Conservation (phyloP, 2,329 filamentous ascomycete species). For the Beauveria scarabaeidicola region DNA sequence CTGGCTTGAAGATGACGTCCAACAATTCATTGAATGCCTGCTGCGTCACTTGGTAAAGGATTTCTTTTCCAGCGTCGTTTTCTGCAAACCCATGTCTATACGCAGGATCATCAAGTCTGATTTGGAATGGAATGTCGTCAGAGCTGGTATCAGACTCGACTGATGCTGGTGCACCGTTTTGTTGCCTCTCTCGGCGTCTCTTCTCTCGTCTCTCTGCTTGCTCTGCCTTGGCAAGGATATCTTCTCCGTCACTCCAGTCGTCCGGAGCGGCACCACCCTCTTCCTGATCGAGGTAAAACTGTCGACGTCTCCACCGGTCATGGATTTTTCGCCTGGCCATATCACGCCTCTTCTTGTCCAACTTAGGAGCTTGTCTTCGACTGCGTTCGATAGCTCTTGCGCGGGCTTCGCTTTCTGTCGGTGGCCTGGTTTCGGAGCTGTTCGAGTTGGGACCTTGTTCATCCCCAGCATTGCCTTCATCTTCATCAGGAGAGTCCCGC, state of each 20-base stretch:
- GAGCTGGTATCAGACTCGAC: background rate
- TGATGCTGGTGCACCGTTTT: background rate
- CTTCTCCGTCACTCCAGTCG: constrained; percentile 54
- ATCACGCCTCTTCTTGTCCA: constrained; percentile 31
- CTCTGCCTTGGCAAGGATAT: constrained; percentile 35
- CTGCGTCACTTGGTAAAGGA: constrained; percentile 85
- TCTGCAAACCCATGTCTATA: constrained; percentile 51
- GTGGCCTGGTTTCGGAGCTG: constrained; percentile 21
- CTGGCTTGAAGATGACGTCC: constrained; percentile 72
- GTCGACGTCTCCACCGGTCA: constrained; percentile 66
- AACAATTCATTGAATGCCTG: constrained; percentile 87
- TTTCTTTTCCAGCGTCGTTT: constrained; percentile 74
- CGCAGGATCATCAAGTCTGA: constrained; percentile 21
- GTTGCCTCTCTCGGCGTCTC: background rate
- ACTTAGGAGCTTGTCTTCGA: constrained; percentile 28
- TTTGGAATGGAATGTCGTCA: constrained; percentile 52
- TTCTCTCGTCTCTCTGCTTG: constrained; percentile 3
- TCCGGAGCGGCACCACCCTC: constrained; percentile 61
- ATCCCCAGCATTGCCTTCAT: constrained; percentile 10
- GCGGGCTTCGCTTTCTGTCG: constrained; percentile 33
- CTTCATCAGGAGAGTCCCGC: constrained; percentile 19
- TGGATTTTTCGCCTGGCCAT: constrained; percentile 48
- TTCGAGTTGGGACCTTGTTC: constrained; percentile 15
- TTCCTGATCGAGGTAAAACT: constrained; percentile 80
- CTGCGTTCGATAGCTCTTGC: constrained; percentile 28